These are phyloP conservation scores for Sclerotinia sclerotiorum DNA, from an alignment of 2,329 filamentous ascomycete species.

Conservation along the genomic window DNA sequence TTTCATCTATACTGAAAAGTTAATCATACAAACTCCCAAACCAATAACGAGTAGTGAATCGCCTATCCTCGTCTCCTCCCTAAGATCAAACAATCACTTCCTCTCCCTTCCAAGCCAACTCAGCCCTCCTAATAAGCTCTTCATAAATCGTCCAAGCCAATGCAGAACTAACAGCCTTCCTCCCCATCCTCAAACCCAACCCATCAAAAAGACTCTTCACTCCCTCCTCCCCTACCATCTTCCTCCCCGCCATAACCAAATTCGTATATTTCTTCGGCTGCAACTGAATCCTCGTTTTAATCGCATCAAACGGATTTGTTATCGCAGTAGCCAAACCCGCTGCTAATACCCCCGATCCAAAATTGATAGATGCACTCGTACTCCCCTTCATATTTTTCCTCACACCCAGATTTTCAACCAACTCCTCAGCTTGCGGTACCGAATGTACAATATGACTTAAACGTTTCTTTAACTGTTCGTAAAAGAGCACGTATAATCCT, in stretches of 20 bases:
- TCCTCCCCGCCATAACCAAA: conserved; percentile 70
- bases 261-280: conserved; percentile 82
- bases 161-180: conserved; percentile 92
- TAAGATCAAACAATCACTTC: conserved; percentile 8
- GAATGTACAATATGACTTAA: conserved; percentile 44
- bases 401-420: conserved; percentile 18
- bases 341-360: conserved; percentile 76
- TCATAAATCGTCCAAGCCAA: conserved; percentile 97
- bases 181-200: conserved; percentile 78
- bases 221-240: conserved; percentile 83
- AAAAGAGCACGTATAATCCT: conserved; percentile 89
- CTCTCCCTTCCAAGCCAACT: conserved; percentile 29
- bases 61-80: background rate
- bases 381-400: conserved; percentile 34
- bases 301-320: conserved; percentile 94
- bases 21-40: background rate
- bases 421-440: conserved; percentile 31
- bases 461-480: conserved; percentile 76
- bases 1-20: background rate
- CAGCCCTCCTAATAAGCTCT: conserved; percentile 77
- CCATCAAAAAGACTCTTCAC: conserved; percentile 80
- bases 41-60: conserved; percentile 4
- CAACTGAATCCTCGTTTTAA: conserved; percentile 93
- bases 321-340: conserved; percentile 81
- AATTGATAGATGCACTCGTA: conserved; percentile 72